Percentiles rank a stretch among this genome's conserved stretches.
These are phyloP conservation scores for Auriculariales sp. DNA, from an alignment of 768 basidiomycete species.

Conservation along the genomic window DNA sequence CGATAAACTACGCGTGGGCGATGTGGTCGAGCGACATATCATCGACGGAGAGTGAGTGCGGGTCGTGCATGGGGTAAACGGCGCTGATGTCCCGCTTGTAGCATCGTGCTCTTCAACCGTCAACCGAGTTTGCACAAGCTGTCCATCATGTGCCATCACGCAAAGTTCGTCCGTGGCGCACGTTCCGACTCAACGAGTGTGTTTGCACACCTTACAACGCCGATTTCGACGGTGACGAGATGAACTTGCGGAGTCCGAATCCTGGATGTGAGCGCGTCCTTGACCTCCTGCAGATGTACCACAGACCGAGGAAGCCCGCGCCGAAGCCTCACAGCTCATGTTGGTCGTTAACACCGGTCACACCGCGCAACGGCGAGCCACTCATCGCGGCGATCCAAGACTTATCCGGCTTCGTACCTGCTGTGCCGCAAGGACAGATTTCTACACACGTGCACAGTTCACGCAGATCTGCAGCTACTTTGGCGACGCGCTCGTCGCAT, in stretches of 20 bases:
- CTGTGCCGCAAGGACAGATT: conserved; percentile 84
- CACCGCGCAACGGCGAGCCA: conserved; percentile 95
- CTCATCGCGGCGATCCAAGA: conserved; percentile 99
- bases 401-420: conserved; percentile 96
- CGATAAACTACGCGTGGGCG: conserved; percentile 70
- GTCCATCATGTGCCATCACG: too few species aligned
- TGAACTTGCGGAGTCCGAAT: conserved; percentile 78
- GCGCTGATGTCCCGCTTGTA: conserved; percentile 7
- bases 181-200: conserved; percentile 96
- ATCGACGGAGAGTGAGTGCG: conserved; percentile 73
- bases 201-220: conserved; percentile 99
- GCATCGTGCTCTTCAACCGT: conserved; percentile 91
- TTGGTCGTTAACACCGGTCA: conserved; percentile 91
- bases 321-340: conserved; percentile 96
- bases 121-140: too few species aligned
- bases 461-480: conserved; percentile 94
- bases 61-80: neutral
- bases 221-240: conserved; percentile 99
- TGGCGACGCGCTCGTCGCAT: conserved; percentile 84
- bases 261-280: conserved; percentile 2
- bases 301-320: conserved; percentile 95
- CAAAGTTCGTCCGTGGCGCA: conserved; percentile 92
- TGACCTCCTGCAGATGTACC: conserved; percentile 60
- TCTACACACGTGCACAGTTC: conserved; percentile 89
- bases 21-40: conserved; percentile 89